Conservation (phyloP, 768 basidiomycete genomes). For the Boletus reticulatus region DNA sequence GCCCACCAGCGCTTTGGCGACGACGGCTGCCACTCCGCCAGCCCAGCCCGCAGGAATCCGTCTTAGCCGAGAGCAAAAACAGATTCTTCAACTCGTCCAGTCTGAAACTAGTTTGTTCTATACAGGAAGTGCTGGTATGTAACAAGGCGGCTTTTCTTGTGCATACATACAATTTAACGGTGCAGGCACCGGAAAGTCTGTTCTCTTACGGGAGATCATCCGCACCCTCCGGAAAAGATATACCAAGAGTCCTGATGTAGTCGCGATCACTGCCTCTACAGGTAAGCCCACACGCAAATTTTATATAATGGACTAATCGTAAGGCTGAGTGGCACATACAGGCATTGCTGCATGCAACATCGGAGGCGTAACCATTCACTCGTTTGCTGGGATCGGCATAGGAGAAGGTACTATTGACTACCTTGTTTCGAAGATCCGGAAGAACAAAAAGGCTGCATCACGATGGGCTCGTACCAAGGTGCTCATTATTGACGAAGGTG, state of each 20-base stretch:
- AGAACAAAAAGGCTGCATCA: slow-evolving; percentile 78
- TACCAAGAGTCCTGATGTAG: slow-evolving; percentile 57
- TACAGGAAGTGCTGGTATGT: slow-evolving; percentile 93
- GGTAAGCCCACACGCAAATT: slow-evolving; percentile 42
- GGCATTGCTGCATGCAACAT: slow-evolving; percentile 98
- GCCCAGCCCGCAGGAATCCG: slow-evolving; percentile 43
- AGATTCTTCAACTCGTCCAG: slow-evolving; percentile 77
- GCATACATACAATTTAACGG: slow-evolving; percentile 14
- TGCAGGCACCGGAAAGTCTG: slow-evolving; percentile 94
- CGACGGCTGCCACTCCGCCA: slow-evolving; percentile 3
- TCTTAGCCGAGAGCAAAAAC: slow-evolving; percentile 83
- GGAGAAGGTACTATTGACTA: slow-evolving; percentile 64
- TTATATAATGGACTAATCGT: neutral
- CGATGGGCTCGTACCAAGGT: slow-evolving; percentile 87
- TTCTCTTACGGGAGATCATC: slow-evolving; percentile 91
- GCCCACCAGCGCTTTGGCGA: slow-evolving; percentile 1
- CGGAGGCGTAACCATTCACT: slow-evolving; percentile 93
- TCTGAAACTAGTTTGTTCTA: slow-evolving; percentile 83
- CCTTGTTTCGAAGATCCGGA: slow-evolving; percentile 64
- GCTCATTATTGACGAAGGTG: slow-evolving; percentile 81
- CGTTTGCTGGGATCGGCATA: slow-evolving; percentile 91
- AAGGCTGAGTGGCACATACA: slow-evolving; percentile 21
- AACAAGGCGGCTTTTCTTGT: slow-evolving; percentile 2
- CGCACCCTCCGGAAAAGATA: slow-evolving; percentile 59
- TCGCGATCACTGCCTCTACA: slow-evolving; percentile 94